Conservation (phyloP, 2,329 filamentous ascomycete species). For the Stenocarpella maydis region DNA sequence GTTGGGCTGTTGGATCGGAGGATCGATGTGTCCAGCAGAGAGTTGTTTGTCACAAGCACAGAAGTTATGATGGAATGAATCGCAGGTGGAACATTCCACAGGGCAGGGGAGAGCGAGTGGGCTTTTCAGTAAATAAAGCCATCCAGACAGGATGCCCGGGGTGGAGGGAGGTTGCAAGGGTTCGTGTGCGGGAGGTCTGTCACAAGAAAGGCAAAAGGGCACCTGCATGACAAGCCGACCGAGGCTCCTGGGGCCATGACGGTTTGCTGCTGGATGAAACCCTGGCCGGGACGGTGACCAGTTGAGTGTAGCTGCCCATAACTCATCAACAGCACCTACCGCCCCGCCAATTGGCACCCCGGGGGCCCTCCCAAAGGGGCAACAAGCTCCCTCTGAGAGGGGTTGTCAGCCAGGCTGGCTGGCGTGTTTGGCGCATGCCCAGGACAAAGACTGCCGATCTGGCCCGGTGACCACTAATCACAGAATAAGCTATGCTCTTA, state of each 20-base stretch:
- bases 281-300: constrained; percentile 2
- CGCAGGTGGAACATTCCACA: neutral
- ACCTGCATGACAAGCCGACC: constrained; percentile 14
- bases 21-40: too few relatives aligned
- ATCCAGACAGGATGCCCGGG: neutral
- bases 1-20: neutral
- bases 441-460: constrained; percentile 13
- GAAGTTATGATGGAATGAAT: neutral
- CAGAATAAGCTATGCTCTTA: neutral
- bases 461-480: neutral
- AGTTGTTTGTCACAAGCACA: too few relatives aligned
- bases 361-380: constrained; percentile 17
- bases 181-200: neutral
- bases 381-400: neutral
- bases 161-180: neutral
- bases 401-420: neutral
- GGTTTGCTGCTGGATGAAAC: constrained; percentile 2
- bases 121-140: constrained; percentile 15
- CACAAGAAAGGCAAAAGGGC: constrained; percentile 16
- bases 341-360: constrained; percentile 9
- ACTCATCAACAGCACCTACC: neutral
- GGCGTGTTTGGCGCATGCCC: neutral
- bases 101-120: neutral
- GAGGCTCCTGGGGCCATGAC: constrained; percentile 4
- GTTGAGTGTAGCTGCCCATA: constrained; percentile 10